These are phyloP conservation scores for Lomentospora prolificans DNA, from an alignment of 2,329 filamentous ascomycete species.

Conservation along the genomic window DNA sequence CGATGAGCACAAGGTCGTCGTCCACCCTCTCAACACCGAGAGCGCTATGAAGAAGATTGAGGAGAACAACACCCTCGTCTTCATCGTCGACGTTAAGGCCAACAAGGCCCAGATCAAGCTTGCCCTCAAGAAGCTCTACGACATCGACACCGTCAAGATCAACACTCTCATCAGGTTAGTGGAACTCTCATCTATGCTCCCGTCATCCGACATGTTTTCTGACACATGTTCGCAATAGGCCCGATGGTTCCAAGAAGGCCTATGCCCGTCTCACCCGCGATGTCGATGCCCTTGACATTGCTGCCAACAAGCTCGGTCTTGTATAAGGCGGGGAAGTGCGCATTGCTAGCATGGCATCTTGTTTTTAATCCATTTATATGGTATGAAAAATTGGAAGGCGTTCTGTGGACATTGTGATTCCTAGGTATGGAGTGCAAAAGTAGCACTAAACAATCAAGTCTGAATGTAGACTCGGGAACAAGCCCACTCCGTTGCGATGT, in stretches of 20 bases:
- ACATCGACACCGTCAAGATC: conserved; percentile 97
- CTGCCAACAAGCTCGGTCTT: conserved; percentile 95
- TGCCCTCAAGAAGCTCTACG: conserved; percentile 97
- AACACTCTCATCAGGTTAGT: conserved; percentile 95
- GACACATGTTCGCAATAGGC: conserved; percentile 41
- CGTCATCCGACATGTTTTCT: conserved; percentile 11
- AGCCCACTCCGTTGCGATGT: not conserved
- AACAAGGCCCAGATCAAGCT: conserved; percentile 99
- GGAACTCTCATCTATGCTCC: conserved; percentile 7
- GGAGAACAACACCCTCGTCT: conserved; percentile 99
- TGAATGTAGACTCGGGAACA: conserved; percentile 4
- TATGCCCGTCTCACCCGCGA: conserved; percentile 92
- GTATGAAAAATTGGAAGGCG: conserved; percentile 11
- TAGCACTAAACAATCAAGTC: not conserved
- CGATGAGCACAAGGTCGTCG: conserved; percentile 94
- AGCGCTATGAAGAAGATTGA: conserved; percentile 99
- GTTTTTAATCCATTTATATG: conserved; percentile 9
- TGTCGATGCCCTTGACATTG: conserved; percentile 97
- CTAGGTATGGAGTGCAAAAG: conserved; percentile 9
- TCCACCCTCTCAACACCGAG: conserved; percentile 99
- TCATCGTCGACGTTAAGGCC: conserved; percentile 93
- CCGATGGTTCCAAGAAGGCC: conserved; percentile 97
- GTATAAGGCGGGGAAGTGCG: conserved; percentile 54
- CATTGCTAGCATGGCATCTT: not conserved
- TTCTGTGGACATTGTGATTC: conserved; percentile 10